These are phyloP conservation scores for Zelopaecilomyces penicillatus DNA, from an alignment of 2,329 filamentous ascomycete genomes.

Conservation along the genomic window DNA sequence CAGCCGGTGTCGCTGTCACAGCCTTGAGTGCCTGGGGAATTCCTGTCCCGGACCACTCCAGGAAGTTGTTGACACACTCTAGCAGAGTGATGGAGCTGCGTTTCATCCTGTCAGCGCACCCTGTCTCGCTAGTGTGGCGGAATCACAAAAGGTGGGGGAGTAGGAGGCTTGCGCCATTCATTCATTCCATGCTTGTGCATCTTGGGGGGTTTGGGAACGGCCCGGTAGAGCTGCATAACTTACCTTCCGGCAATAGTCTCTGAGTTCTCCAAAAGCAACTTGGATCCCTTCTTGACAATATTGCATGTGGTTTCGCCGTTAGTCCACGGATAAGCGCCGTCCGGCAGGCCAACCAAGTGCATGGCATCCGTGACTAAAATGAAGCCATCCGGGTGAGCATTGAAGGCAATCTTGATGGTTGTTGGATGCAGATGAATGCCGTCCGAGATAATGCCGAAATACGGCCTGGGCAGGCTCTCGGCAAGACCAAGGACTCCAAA, in stretches of 20 bases:
- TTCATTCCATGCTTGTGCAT: background rate
- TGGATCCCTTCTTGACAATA: constrained; percentile 62
- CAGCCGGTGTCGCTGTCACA: constrained; percentile 69
- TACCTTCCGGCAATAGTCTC: constrained; percentile 70
- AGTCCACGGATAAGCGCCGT: constrained; percentile 79
- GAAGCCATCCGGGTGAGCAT: constrained; percentile 74
- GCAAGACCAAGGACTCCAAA: constrained; percentile 74
- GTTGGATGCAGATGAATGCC: constrained; percentile 86
- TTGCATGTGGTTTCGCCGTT: constrained; percentile 55
- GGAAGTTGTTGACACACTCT: constrained; percentile 75
- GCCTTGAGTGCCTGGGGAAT: constrained; percentile 62
- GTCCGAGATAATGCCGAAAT: constrained; percentile 83
- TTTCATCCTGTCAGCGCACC: background rate
- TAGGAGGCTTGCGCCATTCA: background rate
- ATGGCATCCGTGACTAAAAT: constrained; percentile 91
- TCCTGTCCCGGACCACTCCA: constrained; percentile 61
- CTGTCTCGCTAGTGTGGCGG: background rate
- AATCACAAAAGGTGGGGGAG: background rate
- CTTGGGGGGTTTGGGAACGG: too few relatives aligned
- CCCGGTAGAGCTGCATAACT: constrained; percentile 20
- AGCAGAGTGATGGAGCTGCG: constrained; percentile 61
- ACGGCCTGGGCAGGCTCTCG: constrained; percentile 54
- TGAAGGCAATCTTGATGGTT: constrained; percentile 81
- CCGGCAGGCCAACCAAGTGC: constrained; percentile 74
- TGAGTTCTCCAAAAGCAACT: constrained; percentile 69